Conservation (phyloP, 164 flowering plant genomes). For the Vitis amurensis region DNA sequence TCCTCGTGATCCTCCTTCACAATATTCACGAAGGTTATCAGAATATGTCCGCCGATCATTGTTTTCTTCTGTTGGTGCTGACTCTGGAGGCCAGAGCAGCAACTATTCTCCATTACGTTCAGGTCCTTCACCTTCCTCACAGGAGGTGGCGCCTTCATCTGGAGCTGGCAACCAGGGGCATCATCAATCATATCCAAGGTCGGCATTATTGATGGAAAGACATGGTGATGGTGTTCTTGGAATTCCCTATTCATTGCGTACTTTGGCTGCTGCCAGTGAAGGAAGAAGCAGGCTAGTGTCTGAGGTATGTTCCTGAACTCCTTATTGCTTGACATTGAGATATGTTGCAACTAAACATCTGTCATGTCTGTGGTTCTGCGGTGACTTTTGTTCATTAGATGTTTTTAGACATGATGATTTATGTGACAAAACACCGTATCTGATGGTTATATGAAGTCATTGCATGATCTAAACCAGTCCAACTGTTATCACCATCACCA, state of each 20-base stretch:
- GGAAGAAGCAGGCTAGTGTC: conserved; percentile 59
- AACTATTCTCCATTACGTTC: conserved; percentile 21
- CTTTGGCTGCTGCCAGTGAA: conserved; percentile 48
- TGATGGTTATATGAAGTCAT: too few species aligned
- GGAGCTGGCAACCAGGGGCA: conserved; percentile 37
- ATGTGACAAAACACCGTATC: too few species aligned
- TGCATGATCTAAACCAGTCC: too few species aligned
- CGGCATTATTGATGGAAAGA: conserved; percentile 50
- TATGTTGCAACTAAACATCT: too few species aligned
- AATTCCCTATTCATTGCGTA: conserved; percentile 44
- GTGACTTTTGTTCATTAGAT: too few species aligned
- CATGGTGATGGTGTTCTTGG: conserved; percentile 51
- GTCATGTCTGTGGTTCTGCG: too few species aligned
- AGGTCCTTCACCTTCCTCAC: conserved; percentile 33
- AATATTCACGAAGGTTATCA: conserved; percentile 42
- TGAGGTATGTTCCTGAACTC: conserved; percentile 50
- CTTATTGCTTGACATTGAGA: background rate
- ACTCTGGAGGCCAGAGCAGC: conserved; percentile 36
- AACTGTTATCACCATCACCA: too few species aligned
- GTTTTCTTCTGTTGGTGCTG: conserved; percentile 39
- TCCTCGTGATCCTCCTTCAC: conserved; percentile 30
- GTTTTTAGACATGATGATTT: too few species aligned
- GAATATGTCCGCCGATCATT: conserved; percentile 51
- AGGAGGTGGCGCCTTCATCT: conserved; percentile 34
- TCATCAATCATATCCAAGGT: conserved; percentile 36